These are phyloP conservation scores for Aspergillus terreus DNA, from an alignment of 2,329 filamentous ascomycete genomes.

Conservation along the genomic window DNA sequence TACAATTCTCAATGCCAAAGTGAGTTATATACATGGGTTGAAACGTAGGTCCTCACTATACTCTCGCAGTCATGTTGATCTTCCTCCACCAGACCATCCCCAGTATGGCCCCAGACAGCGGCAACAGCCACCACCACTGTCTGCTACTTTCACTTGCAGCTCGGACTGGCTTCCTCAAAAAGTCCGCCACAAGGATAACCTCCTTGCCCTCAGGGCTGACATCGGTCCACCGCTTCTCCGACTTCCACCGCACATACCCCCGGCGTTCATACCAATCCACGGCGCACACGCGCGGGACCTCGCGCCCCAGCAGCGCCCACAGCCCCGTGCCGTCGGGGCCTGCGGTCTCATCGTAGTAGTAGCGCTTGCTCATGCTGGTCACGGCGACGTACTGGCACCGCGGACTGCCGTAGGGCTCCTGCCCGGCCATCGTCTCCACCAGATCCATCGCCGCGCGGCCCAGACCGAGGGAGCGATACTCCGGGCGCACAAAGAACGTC, in stretches of 20 bases:
- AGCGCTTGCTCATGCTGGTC: slow-evolving; percentile 18
- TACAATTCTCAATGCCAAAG: too few species aligned
- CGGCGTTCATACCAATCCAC: slow-evolving; percentile 24
- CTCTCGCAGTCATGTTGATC: not conserved
- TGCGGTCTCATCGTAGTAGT: slow-evolving; percentile 17
- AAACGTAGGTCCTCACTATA: not conserved
- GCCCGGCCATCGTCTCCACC: slow-evolving; percentile 16
- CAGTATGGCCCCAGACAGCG: not conserved
- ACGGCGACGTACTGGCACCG: slow-evolving; percentile 13
- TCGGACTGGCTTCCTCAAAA: slow-evolving; percentile 19
- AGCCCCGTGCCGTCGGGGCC: slow-evolving; percentile 9
- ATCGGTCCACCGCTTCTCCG: slow-evolving; percentile 16
- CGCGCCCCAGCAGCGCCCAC: slow-evolving; percentile 7
- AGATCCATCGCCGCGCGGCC: slow-evolving; percentile 17
- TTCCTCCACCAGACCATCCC: not conserved
- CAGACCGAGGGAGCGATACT: slow-evolving; percentile 16
- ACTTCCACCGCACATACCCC: slow-evolving; percentile 26
- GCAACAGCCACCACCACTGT: not conserved
- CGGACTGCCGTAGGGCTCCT: slow-evolving; percentile 17
- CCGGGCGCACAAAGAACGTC: slow-evolving; percentile 23
- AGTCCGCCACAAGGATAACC: slow-evolving; percentile 15
- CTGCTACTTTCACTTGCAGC: not conserved
- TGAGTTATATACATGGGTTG: not conserved
- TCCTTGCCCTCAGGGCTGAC: slow-evolving; percentile 7
- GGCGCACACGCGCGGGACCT: slow-evolving; percentile 12